Conservation (phyloP, 164 flowering plant species). For the Nymphaea colorata region DNA sequence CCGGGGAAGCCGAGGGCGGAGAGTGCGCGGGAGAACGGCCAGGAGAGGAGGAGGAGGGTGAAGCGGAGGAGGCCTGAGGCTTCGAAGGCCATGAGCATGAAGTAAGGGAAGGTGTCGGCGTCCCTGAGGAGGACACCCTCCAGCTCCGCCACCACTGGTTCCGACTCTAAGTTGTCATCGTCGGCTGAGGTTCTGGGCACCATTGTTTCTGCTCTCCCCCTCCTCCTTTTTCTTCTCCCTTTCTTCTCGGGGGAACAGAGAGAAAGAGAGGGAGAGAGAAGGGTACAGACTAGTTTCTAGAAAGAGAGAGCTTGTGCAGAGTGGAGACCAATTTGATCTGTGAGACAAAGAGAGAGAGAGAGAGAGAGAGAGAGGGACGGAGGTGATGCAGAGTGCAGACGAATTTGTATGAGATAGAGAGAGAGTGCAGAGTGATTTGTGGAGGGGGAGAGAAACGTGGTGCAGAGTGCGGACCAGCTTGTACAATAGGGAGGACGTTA, state of each 20-base stretch:
- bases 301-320: too few species aligned
- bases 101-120: constrained; percentile 64
- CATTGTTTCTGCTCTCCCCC: neutral
- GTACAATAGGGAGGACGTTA: neutral
- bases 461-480: neutral
- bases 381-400: too few species aligned
- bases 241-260: neutral
- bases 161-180: neutral
- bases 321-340: too few species aligned
- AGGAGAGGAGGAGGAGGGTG: constrained; percentile 36
- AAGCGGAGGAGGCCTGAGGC: constrained; percentile 76
- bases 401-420: too few species aligned
- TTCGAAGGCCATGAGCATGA: constrained; percentile 91
- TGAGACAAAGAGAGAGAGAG: too few species aligned
- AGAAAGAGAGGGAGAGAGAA: neutral
- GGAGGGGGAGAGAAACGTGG: neutral
- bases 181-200: neutral
- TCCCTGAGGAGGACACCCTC: constrained; percentile 65
- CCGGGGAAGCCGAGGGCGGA: constrained; percentile 30
- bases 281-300: too few species aligned
- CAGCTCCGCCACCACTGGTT: constrained; percentile 53
- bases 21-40: constrained; percentile 59
- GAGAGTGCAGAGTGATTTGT: too few species aligned
- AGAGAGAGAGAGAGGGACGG: too few species aligned
- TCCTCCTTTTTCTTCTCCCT: neutral